Percentiles rank a stretch among this genome's conserved stretches.
Conservation (phyloP, 2,329 filamentous ascomycete genomes). For the Epicoccum nigrum region DNA sequence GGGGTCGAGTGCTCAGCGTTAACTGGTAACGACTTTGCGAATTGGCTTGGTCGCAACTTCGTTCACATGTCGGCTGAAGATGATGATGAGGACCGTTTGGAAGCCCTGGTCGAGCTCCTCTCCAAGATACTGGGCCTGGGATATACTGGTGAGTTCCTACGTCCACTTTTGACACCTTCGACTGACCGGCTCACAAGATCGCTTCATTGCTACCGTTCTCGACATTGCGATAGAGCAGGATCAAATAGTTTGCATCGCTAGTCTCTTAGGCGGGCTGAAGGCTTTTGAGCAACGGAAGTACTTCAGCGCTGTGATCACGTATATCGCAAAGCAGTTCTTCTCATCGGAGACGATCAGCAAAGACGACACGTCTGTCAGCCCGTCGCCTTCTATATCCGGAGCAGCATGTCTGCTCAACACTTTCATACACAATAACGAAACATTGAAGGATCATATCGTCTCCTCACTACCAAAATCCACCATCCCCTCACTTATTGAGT, state of each 20-base stretch:
- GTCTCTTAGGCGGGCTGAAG: constrained; percentile 53
- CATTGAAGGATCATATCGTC: constrained; percentile 40
- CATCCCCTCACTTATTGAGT: constrained; percentile 36
- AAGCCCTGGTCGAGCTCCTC: constrained; percentile 51
- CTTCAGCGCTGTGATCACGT: constrained; percentile 42
- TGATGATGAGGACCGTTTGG: constrained; percentile 42
- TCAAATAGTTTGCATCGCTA: constrained; percentile 30
- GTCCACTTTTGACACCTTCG: too few relatives aligned
- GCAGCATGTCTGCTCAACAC: constrained; percentile 30
- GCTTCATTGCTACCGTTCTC: constrained; percentile 27
- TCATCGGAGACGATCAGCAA: constrained; percentile 12
- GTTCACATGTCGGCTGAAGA: constrained; percentile 51
- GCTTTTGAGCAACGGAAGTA: constrained; percentile 57
- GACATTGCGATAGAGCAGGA: constrained; percentile 20
- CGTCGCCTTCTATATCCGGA: constrained; percentile 31
- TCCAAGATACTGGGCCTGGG: constrained; percentile 72
- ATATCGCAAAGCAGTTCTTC: constrained; percentile 32
- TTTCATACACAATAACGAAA: constrained; percentile 35
- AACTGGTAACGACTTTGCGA: constrained; percentile 67
- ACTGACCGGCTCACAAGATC: constrained; percentile 27
- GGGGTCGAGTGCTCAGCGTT: constrained; percentile 62
- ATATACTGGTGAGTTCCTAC: constrained; percentile 61
- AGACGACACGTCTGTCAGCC: constrained; percentile 19
- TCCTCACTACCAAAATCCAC: constrained; percentile 49
- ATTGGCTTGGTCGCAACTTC: constrained; percentile 75